phyloP scores from a whole-genome alignment of 2,329 filamentous ascomycete species.

The Hawksworthiomyces lignivorus region DNA sequence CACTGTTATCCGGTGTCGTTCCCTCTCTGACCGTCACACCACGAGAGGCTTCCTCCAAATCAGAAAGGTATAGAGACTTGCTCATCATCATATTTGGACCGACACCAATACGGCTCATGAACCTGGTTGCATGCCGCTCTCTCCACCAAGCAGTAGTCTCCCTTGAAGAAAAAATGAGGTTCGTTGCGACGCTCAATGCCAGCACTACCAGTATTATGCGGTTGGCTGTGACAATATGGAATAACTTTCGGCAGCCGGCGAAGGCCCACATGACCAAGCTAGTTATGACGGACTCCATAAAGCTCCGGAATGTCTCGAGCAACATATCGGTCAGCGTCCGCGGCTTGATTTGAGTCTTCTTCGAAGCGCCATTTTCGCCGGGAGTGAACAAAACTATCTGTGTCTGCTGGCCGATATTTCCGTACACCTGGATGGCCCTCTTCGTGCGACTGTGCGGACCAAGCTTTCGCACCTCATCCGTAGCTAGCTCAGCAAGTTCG shows the following conservation, averaged over 20 bases:
- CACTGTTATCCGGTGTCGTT: slow-evolving; percentile 38
- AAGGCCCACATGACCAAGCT: slow-evolving; percentile 72
- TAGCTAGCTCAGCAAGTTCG: slow-evolving; percentile 66
- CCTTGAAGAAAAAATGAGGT: slow-evolving; percentile 66
- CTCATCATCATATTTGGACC: slow-evolving; percentile 73
- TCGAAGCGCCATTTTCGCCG: slow-evolving; percentile 29
- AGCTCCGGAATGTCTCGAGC: slow-evolving; percentile 63
- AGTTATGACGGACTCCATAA: slow-evolving; percentile 66
- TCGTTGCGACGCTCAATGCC: slow-evolving; percentile 60
- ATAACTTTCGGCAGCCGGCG: slow-evolving; percentile 55
- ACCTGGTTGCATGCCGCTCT: slow-evolving; percentile 70
- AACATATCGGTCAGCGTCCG: slow-evolving; percentile 61
- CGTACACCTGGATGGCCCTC: slow-evolving; percentile 72
- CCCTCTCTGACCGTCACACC: slow-evolving; percentile 26
- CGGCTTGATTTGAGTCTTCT: slow-evolving; percentile 53
- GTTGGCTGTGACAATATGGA: slow-evolving; percentile 64
- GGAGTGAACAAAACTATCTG: slow-evolving; percentile 55
- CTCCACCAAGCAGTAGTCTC: slow-evolving; percentile 75
- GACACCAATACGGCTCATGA: slow-evolving; percentile 77
- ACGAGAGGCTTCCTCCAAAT: slow-evolving; percentile 59
- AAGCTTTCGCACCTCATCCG: slow-evolving; percentile 68
- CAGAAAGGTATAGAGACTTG: slow-evolving; percentile 73
- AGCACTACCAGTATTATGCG: slow-evolving; percentile 65
- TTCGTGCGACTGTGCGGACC: slow-evolving; percentile 68
- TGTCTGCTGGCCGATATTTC: slow-evolving; percentile 61